These are phyloP conservation scores for Myxozyma sirexii DNA, from an alignment of 805 yeast genomes.

Conservation along the genomic window DNA sequence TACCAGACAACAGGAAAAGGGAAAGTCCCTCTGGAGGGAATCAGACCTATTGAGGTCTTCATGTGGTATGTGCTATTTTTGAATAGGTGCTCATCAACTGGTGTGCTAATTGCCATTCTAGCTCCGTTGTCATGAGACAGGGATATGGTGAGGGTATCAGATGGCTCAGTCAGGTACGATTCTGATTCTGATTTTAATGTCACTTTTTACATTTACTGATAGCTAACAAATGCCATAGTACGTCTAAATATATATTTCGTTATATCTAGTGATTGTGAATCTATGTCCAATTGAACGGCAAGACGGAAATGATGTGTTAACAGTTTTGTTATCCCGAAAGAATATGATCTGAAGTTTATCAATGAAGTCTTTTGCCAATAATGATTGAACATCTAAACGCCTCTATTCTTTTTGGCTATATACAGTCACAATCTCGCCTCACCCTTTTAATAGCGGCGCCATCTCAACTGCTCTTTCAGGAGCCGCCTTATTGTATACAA, in stretches of 20 bases:
- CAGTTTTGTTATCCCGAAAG: not conserved
- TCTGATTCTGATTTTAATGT: too few relatives aligned
- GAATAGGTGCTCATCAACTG: not conserved
- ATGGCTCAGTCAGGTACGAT: conserved; percentile 82
- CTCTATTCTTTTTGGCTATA: not conserved
- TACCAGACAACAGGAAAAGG: conserved; percentile 90
- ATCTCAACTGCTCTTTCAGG: conserved; percentile 75
- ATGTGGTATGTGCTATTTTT: conserved; percentile 60
- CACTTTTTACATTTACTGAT: not conserved
- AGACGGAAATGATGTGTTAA: not conserved
- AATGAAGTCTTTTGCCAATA: too few relatives aligned
- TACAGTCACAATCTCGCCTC: not conserved
- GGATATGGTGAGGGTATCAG: conserved; percentile 98
- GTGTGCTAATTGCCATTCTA: not conserved
- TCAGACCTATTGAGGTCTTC: conserved; percentile 91
- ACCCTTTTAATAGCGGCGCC: conserved; percentile 44
- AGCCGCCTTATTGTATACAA: conserved; percentile 85
- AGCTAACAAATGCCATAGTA: conserved; percentile 7
- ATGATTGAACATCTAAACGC: conserved; percentile 20
- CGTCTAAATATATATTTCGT: conserved; percentile 13
- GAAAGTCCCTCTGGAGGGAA: conserved; percentile 63
- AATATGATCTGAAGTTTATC: too few relatives aligned
- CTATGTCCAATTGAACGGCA: not conserved
- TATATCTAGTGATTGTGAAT: not conserved
- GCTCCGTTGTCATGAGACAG: conserved; percentile 94